Evolutionary conservation across 1,284 basidiomycete genomes (phyloP).

Genomic region (Rhodotorula sp.): DNA sequence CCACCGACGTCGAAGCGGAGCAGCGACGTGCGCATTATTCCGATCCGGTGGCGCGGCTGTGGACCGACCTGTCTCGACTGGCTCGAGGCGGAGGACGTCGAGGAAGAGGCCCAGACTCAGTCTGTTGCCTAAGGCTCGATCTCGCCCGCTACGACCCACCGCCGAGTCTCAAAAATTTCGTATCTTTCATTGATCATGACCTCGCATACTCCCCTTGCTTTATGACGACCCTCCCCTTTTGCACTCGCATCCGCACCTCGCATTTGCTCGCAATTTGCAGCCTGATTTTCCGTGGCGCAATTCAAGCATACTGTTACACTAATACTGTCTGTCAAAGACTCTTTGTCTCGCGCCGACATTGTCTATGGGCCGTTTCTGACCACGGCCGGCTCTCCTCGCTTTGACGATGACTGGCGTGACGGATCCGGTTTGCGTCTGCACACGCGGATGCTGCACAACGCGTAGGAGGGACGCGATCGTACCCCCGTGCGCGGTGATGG

Average conservation of each 20-base stretch:
- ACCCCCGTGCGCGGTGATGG: slow-evolving; percentile 54
- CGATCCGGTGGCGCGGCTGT: slow-evolving; percentile 41
- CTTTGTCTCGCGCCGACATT: neutral
- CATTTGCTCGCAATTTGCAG: neutral
- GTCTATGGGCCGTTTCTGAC: too few relatives aligned
- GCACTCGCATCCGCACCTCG: neutral
- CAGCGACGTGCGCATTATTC: slow-evolving; percentile 27
- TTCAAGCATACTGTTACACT: neutral
- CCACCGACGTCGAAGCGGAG: neutral
- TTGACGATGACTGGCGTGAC: slow-evolving; percentile 38
- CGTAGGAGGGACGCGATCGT: slow-evolving; percentile 47
- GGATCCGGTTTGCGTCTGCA: neutral
- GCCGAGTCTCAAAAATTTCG: too few relatives aligned
- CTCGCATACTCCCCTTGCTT: neutral
- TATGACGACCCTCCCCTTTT: neutral
- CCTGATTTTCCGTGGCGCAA: neutral
- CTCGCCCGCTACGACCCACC: neutral
- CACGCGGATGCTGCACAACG: slow-evolving; percentile 40
- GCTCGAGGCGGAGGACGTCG: slow-evolving; percentile 29
- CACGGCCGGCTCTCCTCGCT: slow-evolving; percentile 4
- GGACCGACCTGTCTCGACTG: slow-evolving; percentile 40
- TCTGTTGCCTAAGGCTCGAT: too few relatives aligned
- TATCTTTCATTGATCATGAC: neutral
- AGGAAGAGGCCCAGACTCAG: neutral
- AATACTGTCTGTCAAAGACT: neutral